Evolutionary conservation across 1,284 basidiomycete genomes (phyloP), one percentile per base, ranked within the genome.

Genomic region (Cryptococcus maquisensis): DNA sequence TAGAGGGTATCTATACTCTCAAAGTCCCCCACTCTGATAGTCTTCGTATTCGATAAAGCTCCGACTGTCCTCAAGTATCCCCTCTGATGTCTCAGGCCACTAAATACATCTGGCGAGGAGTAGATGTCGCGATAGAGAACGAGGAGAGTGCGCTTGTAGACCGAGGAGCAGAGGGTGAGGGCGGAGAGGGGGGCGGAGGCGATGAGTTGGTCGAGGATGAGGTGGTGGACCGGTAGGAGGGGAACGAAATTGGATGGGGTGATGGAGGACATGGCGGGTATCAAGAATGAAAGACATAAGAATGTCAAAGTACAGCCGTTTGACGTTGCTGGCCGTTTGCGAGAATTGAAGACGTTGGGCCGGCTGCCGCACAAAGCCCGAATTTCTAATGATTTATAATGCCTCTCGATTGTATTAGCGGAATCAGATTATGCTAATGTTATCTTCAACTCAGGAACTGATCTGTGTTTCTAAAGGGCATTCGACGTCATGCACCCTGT

Each of bases 221-320:
- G 37, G 6, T 48, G 9, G 52, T 49, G 16, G 52, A 52, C 28
- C 41, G 24, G 39, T 36, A 16, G 7, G 47, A 38, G 39, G 47
- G 3, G 12, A 26, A 13, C 20, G 47, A 49, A 23, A 26, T 40
- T 50, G 18, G 8, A 26, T 16, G 18, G 49, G 56, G 15, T 47
- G 36, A 28, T 41, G 20, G 39, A 42, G 28, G 16, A 45, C 18
- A 41, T 37, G 15, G 15, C 44, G 28, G 3, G 37, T 23, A 10
- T 28, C 10, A 10, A 7, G 24, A 20, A 40, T 26, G 35, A 41
- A 47, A 9, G 46, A 13, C 6, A 28, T 28, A n/a, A n/a, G n/a
- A n/a, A n/a, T n/a, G n/a, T n/a, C n/a, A n/a, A n/a, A n/a, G n/a
- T n/a, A n/a, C n/a, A n/a, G n/a, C n/a, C n/a, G n/a, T n/a, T n/a